These are phyloP conservation scores for Phtheirospermum japonicum DNA, from an alignment of 257 asterid species.

Conservation along the genomic window DNA sequence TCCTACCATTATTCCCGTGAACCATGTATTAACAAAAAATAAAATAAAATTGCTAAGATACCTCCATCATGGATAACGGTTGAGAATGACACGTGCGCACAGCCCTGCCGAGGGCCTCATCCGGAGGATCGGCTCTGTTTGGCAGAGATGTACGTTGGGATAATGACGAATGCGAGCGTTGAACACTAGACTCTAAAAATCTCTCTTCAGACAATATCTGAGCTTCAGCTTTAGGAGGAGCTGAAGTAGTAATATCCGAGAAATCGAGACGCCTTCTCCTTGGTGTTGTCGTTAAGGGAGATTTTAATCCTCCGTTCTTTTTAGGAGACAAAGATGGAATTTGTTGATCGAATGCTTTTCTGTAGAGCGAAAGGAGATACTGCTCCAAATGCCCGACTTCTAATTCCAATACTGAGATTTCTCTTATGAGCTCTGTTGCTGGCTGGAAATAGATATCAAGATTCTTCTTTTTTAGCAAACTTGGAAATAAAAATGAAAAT, in stretches of 20 bases:
- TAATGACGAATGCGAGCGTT: slow-evolving; percentile 80
- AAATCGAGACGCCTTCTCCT: slow-evolving; percentile 78
- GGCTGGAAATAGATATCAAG: slow-evolving; percentile 53
- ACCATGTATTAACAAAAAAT: background rate
- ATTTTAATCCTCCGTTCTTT: slow-evolving; percentile 37
- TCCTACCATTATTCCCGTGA: background rate
- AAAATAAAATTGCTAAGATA: slow-evolving; percentile 25
- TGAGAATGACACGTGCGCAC: slow-evolving; percentile 92
- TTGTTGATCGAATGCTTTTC: slow-evolving; percentile 91
- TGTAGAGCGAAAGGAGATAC: slow-evolving; percentile 81
- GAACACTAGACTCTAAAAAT: slow-evolving; percentile 48
- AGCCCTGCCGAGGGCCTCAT: slow-evolving; percentile 58
- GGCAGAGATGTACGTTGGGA: slow-evolving; percentile 55
- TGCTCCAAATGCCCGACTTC: slow-evolving; percentile 97
- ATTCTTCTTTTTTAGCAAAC: slow-evolving; percentile 8
- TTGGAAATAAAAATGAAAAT: background rate
- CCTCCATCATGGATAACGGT: slow-evolving; percentile 95
- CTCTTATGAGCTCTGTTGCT: slow-evolving; percentile 85
- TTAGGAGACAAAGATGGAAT: slow-evolving; percentile 54
- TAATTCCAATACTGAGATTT: slow-evolving; percentile 81
- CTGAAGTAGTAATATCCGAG: slow-evolving; percentile 28
- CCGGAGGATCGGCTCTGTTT: slow-evolving; percentile 55
- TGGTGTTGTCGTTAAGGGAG: slow-evolving; percentile 59
- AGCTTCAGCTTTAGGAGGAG: slow-evolving; percentile 32
- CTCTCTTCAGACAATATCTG: slow-evolving; percentile 48